phyloP scores from a whole-genome alignment of 75 land plant genomes.

The Azolla pinnata region DNA sequence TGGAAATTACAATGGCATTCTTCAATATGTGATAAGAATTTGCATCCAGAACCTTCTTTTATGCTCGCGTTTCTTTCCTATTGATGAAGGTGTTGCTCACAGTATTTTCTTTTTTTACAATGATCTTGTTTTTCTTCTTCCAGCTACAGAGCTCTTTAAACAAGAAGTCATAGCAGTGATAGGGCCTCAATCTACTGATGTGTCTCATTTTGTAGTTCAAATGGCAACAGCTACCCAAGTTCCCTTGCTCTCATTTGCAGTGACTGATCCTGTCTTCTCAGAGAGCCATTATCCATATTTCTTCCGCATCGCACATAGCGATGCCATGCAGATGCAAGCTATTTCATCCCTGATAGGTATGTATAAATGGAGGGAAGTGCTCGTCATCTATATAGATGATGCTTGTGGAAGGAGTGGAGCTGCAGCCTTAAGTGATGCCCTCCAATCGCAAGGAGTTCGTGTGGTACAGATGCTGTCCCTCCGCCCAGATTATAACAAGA shows the following conservation, averaged over 20 bases:
- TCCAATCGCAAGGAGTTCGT: background rate
- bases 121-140: no score
- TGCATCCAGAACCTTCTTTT: no score
- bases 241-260: constrained; percentile 31
- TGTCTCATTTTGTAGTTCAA: constrained; percentile 20
- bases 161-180: constrained; percentile 23
- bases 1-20: no score
- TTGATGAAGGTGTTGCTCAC: no score
- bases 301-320: constrained; percentile 20
- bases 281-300: constrained; percentile 19
- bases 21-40: no score
- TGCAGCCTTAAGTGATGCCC: constrained; percentile 11
- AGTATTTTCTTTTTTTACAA: no score
- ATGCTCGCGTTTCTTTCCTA: no score
- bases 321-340: constrained; percentile 24
- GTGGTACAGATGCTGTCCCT: constrained; percentile 36
- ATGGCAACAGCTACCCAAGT: constrained; percentile 24
- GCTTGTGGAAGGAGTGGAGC: constrained; percentile 13
- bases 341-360: constrained; percentile 18
- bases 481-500: constrained; percentile 12
- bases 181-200: constrained; percentile 25
- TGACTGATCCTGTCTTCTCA: constrained; percentile 23
- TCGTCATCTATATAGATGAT: constrained; percentile 16
- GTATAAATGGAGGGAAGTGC: constrained; percentile 27
- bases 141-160: constrained; percentile 24